Evolutionary conservation across 352 stramenopile genomes (phyloP).

Genomic region (Pythium insidiosum): DNA sequence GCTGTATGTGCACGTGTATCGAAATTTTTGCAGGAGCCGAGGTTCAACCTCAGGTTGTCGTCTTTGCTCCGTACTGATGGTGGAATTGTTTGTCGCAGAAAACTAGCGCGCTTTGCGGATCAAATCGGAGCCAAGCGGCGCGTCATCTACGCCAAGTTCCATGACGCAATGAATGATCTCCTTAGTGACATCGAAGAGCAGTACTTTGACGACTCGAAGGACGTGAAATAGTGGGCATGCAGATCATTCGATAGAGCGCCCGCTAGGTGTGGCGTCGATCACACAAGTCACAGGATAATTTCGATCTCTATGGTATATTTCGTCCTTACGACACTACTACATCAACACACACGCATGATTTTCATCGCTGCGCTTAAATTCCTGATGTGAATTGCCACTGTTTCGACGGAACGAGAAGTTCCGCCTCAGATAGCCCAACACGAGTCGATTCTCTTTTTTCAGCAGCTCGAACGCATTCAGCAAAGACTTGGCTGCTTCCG

Average conservation of each 20-base stretch:
- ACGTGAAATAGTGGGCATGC: conserved; percentile 28
- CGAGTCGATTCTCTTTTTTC: conserved; percentile 63
- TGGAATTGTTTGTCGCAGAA: conserved; percentile 25
- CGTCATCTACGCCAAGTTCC: conserved; percentile 60
- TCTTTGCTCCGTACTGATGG: no score
- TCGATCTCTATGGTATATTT: not conserved
- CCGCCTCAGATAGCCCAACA: conserved; percentile 70
- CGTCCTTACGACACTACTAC: no score
- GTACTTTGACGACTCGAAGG: conserved; percentile 44
- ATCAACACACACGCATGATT: conserved; percentile 62
- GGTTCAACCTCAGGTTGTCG: no score
- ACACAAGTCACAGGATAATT: conserved; percentile 16
- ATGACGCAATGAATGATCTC: conserved; percentile 68
- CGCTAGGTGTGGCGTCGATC: no score
- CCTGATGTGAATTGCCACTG: conserved; percentile 17
- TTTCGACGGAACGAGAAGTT: conserved; percentile 76
- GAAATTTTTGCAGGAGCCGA: no score
- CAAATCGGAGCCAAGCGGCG: conserved; percentile 51
- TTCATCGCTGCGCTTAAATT: conserved; percentile 21
- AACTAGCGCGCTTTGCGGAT: conserved; percentile 72
- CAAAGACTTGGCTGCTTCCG: conserved; percentile 25
- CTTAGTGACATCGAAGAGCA: conserved; percentile 59
- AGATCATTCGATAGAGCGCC: no score
- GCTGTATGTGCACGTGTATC: conserved; percentile 27
- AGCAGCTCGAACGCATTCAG: conserved; percentile 45